phyloP scores from a whole-genome alignment of 768 basidiomycete species.

The Tylopilus subfusipes region DNA sequence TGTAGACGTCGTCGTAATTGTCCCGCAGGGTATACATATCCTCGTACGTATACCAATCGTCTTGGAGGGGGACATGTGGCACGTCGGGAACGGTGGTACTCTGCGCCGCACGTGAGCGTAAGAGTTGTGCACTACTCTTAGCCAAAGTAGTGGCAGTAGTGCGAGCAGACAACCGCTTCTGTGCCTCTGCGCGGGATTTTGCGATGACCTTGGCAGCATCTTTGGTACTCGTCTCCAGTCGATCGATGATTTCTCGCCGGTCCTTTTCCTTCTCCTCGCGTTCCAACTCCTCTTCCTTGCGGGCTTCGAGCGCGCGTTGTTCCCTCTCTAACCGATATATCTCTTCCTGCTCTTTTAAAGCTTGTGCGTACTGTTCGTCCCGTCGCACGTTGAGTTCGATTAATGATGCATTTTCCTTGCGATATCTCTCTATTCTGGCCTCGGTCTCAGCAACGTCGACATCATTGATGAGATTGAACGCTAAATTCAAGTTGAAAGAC shows the following conservation, averaged over 20 bases:
- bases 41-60: conserved; percentile 73
- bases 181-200: conserved; percentile 60
- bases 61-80: conserved; percentile 76
- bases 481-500: conserved; percentile 37
- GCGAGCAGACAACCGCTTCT: conserved; percentile 58
- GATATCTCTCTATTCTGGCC: conserved; percentile 73
- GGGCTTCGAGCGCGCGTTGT: conserved; percentile 60
- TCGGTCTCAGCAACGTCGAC: conserved; percentile 80
- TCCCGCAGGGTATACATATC: conserved; percentile 56
- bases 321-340: conserved; percentile 70
- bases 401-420: conserved; percentile 73
- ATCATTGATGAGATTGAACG: conserved; percentile 93
- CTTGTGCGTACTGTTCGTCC: conserved; percentile 71
- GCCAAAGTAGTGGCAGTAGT: conserved; percentile 40
- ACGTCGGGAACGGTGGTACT: conserved; percentile 69
- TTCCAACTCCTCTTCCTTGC: conserved; percentile 70
- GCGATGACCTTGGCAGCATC: conserved; percentile 69
- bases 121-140: conserved; percentile 45
- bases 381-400: conserved; percentile 84
- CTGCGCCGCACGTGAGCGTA: conserved; percentile 63
- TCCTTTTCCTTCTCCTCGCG: conserved; percentile 72
- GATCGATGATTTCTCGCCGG: conserved; percentile 72
- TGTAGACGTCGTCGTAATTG: conserved; percentile 68
- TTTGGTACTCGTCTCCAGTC: conserved; percentile 72
- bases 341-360: conserved; percentile 77